Conservation (phyloP, 2,329 filamentous ascomycete genomes). For the Seiridium unicorne region DNA sequence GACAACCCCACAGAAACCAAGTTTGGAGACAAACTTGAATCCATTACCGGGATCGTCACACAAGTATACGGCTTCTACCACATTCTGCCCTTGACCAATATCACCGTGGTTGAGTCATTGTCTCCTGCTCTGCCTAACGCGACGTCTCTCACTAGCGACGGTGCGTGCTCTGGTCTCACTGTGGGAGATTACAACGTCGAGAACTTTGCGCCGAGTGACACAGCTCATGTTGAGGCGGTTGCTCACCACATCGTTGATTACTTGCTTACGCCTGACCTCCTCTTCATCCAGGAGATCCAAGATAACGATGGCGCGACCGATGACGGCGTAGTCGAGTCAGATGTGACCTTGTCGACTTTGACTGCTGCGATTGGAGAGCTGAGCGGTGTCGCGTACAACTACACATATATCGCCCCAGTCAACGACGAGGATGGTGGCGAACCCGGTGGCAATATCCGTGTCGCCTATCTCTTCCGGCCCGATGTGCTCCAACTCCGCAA, state of each 20-base stretch:
- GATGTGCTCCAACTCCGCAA: constrained; percentile 57
- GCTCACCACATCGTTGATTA: constrained; percentile 64
- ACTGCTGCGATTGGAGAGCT: constrained; percentile 47
- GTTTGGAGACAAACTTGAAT: constrained; percentile 62
- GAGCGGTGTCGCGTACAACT: constrained; percentile 55
- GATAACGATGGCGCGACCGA: constrained; percentile 62
- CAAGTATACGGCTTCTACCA: constrained; percentile 68
- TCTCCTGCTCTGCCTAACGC: constrained; percentile 46
- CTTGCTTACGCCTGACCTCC: constrained; percentile 60
- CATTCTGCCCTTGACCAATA: constrained; percentile 61
- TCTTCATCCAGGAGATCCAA: constrained; percentile 72
- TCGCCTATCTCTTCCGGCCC: constrained; percentile 67
- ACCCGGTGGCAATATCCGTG: constrained; percentile 70
- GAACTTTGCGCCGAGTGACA: constrained; percentile 57
- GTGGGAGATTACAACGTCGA: constrained; percentile 69
- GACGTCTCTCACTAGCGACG: constrained; percentile 51
- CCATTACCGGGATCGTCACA: constrained; percentile 67
- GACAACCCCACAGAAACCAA: constrained; percentile 57
- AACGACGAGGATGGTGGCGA: constrained; percentile 63
- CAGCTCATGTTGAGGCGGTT: constrained; percentile 54
- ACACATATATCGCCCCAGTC: constrained; percentile 56
- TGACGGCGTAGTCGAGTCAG: constrained; percentile 55
- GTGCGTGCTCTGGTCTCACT: constrained; percentile 60
- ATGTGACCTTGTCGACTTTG: constrained; percentile 58
- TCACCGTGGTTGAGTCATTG: constrained; percentile 44